A percentile compares a stretch with the other conserved stretches of the same genome.
These are phyloP conservation scores for Colletotrichum sp. DNA, from an alignment of 2,329 filamentous ascomycete species.

Conservation along the genomic window DNA sequence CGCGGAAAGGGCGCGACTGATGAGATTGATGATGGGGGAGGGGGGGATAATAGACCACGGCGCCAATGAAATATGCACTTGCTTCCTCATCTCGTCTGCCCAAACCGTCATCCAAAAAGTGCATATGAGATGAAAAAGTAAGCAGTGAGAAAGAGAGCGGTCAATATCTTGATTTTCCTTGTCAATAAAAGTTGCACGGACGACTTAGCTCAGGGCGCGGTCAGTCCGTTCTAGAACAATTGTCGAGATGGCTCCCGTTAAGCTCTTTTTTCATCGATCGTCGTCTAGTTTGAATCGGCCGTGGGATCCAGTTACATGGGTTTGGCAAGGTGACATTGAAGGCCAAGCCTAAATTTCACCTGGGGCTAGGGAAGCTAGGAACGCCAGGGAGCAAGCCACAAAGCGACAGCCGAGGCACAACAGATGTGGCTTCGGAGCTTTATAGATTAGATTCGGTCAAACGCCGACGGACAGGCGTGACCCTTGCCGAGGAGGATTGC, in stretches of 20 bases:
- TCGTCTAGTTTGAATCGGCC: conserved; percentile 3
- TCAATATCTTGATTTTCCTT: neutral
- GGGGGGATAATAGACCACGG: neutral
- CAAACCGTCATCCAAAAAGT: neutral
- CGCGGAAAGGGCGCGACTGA: conserved; percentile 7
- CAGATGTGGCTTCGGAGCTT: neutral
- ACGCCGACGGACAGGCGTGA: neutral
- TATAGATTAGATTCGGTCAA: conserved; percentile 2
- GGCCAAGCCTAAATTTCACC: neutral
- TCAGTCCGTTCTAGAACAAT: neutral
- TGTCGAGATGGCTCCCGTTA: neutral
- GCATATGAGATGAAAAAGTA: neutral
- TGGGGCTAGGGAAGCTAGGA: neutral
- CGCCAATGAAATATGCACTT: neutral
- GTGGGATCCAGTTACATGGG: neutral
- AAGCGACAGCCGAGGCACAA: conserved; percentile 9
- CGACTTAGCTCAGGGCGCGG: neutral
- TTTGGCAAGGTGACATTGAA: conserved; percentile 4
- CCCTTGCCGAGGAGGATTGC: neutral
- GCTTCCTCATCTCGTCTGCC: neutral
- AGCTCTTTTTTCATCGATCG: neutral
- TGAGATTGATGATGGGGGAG: neutral
- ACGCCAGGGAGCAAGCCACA: neutral
- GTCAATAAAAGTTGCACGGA: neutral
- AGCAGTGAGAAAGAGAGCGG: neutral